A percentile compares a stretch with the other conserved stretches of the same genome.
Evolutionary conservation across 139 green algal genomes (phyloP).

Genomic region (Closterium sp.): DNA sequence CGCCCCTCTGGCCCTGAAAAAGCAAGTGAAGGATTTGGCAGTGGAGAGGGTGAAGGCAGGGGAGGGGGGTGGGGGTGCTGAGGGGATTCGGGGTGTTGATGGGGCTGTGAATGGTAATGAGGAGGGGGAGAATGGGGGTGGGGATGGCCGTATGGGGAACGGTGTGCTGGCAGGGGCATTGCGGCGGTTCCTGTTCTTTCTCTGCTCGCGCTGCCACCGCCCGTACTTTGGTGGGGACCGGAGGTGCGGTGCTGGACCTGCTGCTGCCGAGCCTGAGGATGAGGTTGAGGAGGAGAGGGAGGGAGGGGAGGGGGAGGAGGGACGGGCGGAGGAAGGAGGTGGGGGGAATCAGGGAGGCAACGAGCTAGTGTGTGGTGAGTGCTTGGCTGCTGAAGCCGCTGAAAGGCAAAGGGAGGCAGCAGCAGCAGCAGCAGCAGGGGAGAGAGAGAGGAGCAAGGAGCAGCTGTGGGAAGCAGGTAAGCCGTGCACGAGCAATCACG

Average conservation of each 20-base stretch:
- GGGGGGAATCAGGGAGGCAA: not conserved
- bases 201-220: constrained; percentile 37
- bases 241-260: constrained; percentile 27
- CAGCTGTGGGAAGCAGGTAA: not conserved
- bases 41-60: not conserved
- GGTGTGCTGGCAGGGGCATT: not conserved
- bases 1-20: not conserved
- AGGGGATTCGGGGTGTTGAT: too few relatives aligned
- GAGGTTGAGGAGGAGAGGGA: not conserved
- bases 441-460: not conserved
- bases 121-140: not conserved
- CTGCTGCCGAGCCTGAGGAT: not conserved
- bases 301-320: not conserved
- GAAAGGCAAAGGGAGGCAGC: not conserved
- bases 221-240: constrained; percentile 53
- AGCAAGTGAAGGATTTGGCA: not conserved
- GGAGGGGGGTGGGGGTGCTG: not conserved
- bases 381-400: not conserved
- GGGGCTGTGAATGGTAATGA: not conserved
- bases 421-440: not conserved
- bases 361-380: not conserved
- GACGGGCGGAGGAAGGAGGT: not conserved
- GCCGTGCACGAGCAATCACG: constrained; percentile 25
- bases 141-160: not conserved
- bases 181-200: constrained; percentile 24